Evolutionary conservation across 2,329 filamentous ascomycete genomes (phyloP).

Genomic region (Verticillium zaregamsianum): DNA sequence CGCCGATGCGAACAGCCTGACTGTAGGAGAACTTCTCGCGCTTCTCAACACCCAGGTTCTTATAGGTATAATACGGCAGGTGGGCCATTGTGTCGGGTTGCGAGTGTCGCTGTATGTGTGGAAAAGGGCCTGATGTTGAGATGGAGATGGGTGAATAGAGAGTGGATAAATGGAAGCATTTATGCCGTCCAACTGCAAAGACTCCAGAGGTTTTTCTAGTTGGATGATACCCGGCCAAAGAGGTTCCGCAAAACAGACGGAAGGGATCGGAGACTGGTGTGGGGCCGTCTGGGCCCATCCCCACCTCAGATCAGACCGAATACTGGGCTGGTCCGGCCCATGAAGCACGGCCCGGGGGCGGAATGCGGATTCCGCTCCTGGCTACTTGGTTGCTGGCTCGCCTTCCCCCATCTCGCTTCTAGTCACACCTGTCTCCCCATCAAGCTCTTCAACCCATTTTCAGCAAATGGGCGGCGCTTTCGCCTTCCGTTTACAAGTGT

Average conservation of each 20-base stretch:
- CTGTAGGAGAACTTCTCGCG: conserved; percentile 31
- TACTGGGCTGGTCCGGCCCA: not conserved
- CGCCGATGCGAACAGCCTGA: conserved; percentile 44
- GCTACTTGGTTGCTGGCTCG: no score
- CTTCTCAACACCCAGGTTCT: conserved; percentile 23
- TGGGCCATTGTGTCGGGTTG: conserved; percentile 25
- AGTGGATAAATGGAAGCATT: no score
- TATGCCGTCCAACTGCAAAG: no score
- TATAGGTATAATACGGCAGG: conserved; percentile 27
- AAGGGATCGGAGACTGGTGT: no score
- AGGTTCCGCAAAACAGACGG: no score
- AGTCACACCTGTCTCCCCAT: not conserved
- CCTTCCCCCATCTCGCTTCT: not conserved
- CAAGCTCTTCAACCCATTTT: not conserved
- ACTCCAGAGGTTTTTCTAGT: no score
- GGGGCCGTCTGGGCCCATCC: no score
- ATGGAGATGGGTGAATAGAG: no score
- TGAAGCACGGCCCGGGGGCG: not conserved
- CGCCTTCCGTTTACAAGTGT: not conserved
- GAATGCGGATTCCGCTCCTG: not conserved
- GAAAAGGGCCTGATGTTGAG: no score
- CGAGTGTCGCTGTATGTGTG: no score
- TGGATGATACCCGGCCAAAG: no score
- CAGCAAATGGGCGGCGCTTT: not conserved
- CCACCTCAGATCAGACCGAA: not conserved